A percentile compares a stretch with the other conserved stretches of the same genome.
These are phyloP conservation scores for Cryphonectria nitschkei DNA, from an alignment of 2,329 filamentous ascomycete species.

Conservation along the genomic window DNA sequence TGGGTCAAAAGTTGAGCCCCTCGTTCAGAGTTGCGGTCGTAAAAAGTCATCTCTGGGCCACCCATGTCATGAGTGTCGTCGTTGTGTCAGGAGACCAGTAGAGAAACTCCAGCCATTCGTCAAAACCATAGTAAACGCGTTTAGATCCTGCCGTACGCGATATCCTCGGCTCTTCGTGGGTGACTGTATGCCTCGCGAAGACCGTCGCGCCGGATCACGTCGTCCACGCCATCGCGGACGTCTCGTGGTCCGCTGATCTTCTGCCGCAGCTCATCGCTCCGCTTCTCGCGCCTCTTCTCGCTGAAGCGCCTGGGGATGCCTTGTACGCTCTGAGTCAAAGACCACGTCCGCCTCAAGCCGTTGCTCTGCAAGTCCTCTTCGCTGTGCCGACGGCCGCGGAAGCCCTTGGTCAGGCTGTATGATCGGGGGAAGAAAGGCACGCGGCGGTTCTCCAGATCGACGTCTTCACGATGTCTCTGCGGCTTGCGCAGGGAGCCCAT, in stretches of 20 bases:
- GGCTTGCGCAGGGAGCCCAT: slow-evolving; percentile 43
- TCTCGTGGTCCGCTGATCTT: slow-evolving; percentile 64
- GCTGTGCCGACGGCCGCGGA: slow-evolving; percentile 19
- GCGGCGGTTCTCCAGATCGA: slow-evolving; percentile 37
- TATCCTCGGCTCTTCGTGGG: slow-evolving; percentile 27
- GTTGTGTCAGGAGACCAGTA: neutral
- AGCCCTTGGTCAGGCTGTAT: slow-evolving; percentile 34
- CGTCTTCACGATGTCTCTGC: slow-evolving; percentile 41
- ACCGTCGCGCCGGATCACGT: slow-evolving; percentile 54
- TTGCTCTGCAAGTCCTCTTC: slow-evolving; percentile 43
- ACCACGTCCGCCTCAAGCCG: slow-evolving; percentile 38
- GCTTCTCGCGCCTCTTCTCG: slow-evolving; percentile 62
- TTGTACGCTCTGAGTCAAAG: slow-evolving; percentile 41
- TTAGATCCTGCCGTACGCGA: slow-evolving; percentile 2
- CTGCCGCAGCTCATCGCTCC: slow-evolving; percentile 59
- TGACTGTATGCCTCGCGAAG: slow-evolving; percentile 40
- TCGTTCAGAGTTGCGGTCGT: neutral
- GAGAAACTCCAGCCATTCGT: neutral
- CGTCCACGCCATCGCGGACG: slow-evolving; percentile 61
- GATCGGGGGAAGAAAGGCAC: slow-evolving; percentile 38
- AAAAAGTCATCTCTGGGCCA: neutral
- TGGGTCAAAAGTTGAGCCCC: neutral
- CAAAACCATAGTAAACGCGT: neutral
- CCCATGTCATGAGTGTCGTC: neutral
- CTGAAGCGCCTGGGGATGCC: slow-evolving; percentile 56